Percentiles rank a stretch among this genome's conserved stretches.
phyloP scores from a whole-genome alignment of 2,329 filamentous ascomycete species.

The Acrodontium crateriforme region DNA sequence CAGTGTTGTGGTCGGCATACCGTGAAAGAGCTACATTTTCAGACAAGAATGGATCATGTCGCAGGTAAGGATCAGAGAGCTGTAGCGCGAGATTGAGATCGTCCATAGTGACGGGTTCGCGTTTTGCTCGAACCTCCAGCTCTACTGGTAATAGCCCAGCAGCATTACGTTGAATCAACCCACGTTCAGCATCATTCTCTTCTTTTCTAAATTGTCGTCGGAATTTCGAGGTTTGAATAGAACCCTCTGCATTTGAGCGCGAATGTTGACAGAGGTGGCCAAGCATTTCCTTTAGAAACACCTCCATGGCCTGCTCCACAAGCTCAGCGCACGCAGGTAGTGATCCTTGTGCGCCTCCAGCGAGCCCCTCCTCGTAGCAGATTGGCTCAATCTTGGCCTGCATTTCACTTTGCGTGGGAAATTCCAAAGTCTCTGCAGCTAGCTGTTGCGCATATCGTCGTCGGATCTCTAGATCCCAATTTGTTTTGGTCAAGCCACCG shows the following conservation, averaged over 20 bases:
- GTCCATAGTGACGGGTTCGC: slow-evolving; percentile 59
- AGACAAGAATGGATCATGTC: slow-evolving; percentile 62
- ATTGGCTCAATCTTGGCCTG: slow-evolving; percentile 48
- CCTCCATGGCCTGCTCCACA: slow-evolving; percentile 48
- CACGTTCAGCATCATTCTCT: slow-evolving; percentile 58
- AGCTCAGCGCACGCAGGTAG: slow-evolving; percentile 41
- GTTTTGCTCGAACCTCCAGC: slow-evolving; percentile 57
- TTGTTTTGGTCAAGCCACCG: slow-evolving; percentile 20
- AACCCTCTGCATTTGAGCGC: slow-evolving; percentile 35
- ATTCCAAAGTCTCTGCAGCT: slow-evolving; percentile 48
- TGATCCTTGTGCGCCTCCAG: slow-evolving; percentile 29
- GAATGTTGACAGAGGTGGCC: slow-evolving; percentile 41
- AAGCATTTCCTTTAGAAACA: slow-evolving; percentile 48
- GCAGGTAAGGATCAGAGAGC: slow-evolving; percentile 61
- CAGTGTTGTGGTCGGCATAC: slow-evolving; percentile 11
- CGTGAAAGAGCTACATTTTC: slow-evolving; percentile 44
- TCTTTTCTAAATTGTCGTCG: slow-evolving; percentile 60
- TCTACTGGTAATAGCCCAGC: slow-evolving; percentile 70
- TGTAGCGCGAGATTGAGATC: slow-evolving; percentile 66
- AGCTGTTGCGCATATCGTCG: slow-evolving; percentile 50
- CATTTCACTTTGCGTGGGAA: slow-evolving; percentile 45
- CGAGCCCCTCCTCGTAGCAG: slow-evolving; percentile 50
- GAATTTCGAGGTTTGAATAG: slow-evolving; percentile 66
- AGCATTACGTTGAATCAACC: slow-evolving; percentile 60
- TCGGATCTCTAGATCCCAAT: slow-evolving; percentile 52